phyloP scores from a whole-genome alignment of 2,329 filamentous ascomycete species.

The Fusarium caatingaense region DNA sequence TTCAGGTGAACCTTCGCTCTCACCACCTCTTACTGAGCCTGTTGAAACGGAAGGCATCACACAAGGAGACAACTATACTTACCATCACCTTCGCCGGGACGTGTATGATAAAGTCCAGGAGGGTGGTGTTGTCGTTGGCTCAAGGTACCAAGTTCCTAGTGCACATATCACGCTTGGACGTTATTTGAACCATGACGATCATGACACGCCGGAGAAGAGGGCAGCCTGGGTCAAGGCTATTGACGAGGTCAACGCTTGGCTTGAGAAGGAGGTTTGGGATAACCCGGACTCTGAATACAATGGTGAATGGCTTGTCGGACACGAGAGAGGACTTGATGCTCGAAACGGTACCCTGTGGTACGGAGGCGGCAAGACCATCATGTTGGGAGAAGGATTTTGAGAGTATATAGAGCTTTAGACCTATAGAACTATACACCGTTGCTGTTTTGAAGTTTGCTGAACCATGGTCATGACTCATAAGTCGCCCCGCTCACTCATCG shows the following conservation, averaged over 20 bases:
- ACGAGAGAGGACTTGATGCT: constrained; percentile 83
- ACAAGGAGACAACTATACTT: constrained; percentile 77
- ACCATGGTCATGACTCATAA: constrained; percentile 7
- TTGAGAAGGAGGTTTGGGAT: constrained; percentile 78
- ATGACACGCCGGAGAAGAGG: constrained; percentile 68
- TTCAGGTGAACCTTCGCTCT: constrained; percentile 64
- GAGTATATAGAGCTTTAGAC: constrained; percentile 26
- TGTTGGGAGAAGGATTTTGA: constrained; percentile 71
- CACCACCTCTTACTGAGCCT: constrained; percentile 55
- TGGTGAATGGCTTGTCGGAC: constrained; percentile 86
- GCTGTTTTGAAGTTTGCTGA: constrained; percentile 15
- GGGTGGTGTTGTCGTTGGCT: constrained; percentile 76
- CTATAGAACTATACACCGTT: constrained; percentile 24
- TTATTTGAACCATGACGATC: constrained; percentile 77
- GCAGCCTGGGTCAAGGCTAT: constrained; percentile 74
- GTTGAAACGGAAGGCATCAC: constrained; percentile 51
- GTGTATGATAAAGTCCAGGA: constrained; percentile 71
- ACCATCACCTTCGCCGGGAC: constrained; percentile 89
- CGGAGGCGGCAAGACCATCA: constrained; percentile 79
- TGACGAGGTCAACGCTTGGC: constrained; percentile 80
- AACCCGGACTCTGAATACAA: constrained; percentile 56
- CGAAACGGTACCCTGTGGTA: constrained; percentile 87
- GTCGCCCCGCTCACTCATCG: background rate
- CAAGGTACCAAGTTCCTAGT: constrained; percentile 88
- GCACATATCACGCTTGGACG: constrained; percentile 89